These are phyloP conservation scores for Cinnamomum chago DNA, from an alignment of 164 flowering plant species.

Conservation along the genomic window DNA sequence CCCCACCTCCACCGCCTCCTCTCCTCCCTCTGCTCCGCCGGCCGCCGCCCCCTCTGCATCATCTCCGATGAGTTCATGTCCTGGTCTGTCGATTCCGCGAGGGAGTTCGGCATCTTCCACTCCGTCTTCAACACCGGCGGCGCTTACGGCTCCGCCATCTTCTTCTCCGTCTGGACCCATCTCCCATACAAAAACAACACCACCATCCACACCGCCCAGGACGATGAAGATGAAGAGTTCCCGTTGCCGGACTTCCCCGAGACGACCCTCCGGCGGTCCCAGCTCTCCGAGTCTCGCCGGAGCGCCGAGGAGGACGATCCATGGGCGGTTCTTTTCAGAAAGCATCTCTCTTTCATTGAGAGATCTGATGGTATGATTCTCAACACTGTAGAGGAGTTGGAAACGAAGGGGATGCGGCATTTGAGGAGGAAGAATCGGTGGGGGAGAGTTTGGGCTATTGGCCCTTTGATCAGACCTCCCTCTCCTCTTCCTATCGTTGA, in stretches of 20 bases:
- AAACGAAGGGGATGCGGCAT: slow-evolving; percentile 31
- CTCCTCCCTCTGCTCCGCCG: neutral
- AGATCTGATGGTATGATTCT: slow-evolving; percentile 29
- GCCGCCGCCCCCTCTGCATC: slow-evolving; percentile 5
- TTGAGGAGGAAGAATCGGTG: slow-evolving; percentile 25
- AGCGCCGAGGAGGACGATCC: neutral
- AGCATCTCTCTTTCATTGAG: too few relatives aligned
- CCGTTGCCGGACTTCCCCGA: neutral
- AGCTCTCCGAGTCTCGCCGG: neutral
- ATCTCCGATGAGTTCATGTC: neutral
- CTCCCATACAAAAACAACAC: neutral
- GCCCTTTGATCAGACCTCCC: neutral
- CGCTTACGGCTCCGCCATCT: slow-evolving; percentile 2
- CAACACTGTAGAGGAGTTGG: slow-evolving; percentile 52
- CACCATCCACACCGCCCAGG: too few relatives aligned
- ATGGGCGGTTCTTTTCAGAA: neutral
- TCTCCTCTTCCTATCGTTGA: neutral
- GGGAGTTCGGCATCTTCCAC: neutral
- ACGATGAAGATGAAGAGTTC: neutral
- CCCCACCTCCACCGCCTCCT: slow-evolving; percentile 6
- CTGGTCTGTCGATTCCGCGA: slow-evolving; percentile 2
- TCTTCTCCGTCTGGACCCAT: slow-evolving; percentile 2
- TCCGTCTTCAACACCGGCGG: neutral
- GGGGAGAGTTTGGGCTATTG: slow-evolving; percentile 33
- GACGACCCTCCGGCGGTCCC: neutral